Evolutionary conservation across 2,329 filamentous ascomycete species (phyloP).

Genomic region (Aspergillus fischeri): DNA sequence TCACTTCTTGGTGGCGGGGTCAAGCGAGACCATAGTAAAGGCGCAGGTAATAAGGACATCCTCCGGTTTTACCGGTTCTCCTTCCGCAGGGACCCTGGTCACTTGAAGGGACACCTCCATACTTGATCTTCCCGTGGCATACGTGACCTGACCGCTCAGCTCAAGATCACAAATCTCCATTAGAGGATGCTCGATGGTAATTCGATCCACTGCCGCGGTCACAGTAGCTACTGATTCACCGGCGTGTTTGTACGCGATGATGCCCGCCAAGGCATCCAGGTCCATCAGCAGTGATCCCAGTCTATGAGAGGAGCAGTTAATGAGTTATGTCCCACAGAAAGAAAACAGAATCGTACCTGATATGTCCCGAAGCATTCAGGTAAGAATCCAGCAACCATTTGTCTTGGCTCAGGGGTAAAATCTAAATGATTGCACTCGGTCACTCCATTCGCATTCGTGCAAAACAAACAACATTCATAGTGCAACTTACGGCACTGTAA

Average conservation of each 20-base stretch:
- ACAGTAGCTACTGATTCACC: conserved; percentile 62
- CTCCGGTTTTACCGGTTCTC: conserved; percentile 52
- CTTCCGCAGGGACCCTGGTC: conserved; percentile 60
- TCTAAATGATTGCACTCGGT: conserved; percentile 37
- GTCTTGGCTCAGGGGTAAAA: conserved; percentile 66
- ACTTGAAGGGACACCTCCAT: conserved; percentile 73
- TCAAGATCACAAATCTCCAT: conserved; percentile 76
- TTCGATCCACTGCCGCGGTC: conserved; percentile 61
- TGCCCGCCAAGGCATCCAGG: conserved; percentile 70
- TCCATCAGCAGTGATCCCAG: conserved; percentile 76
- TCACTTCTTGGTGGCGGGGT: conserved; percentile 62
- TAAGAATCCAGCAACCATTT: conserved; percentile 76
- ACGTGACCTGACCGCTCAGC: conserved; percentile 64
- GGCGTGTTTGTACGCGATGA: conserved; percentile 71
- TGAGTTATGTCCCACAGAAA: not conserved
- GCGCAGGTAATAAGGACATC: conserved; percentile 67
- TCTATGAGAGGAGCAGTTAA: conserved; percentile 27
- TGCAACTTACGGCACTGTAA: conserved; percentile 56
- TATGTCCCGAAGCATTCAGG: conserved; percentile 70
- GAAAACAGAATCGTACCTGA: conserved; percentile 47
- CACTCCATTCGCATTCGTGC: conserved; percentile 13
- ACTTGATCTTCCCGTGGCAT: conserved; percentile 68
- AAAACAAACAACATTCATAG: conserved; percentile 1
- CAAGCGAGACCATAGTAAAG: conserved; percentile 73
- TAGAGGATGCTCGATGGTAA: conserved; percentile 65